These are phyloP conservation scores for Amauroascus verrucosus DNA, from an alignment of 2,329 filamentous ascomycete species.

Conservation along the genomic window DNA sequence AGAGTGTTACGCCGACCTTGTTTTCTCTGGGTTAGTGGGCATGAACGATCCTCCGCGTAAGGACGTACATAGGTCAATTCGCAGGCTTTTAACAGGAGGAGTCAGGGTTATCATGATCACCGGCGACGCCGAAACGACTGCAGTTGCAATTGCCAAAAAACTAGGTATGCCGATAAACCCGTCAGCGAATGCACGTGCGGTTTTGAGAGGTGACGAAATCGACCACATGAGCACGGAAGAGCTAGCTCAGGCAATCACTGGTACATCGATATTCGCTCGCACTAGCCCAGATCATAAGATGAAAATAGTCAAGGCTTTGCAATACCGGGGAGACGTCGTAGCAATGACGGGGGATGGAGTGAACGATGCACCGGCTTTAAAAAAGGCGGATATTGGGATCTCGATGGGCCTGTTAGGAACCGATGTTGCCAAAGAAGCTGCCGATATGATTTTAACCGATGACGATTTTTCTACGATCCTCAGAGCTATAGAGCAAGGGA, in stretches of 20 bases:
- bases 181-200: slow-evolving; percentile 47
- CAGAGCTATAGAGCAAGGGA: slow-evolving; percentile 93
- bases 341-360: slow-evolving; percentile 99
- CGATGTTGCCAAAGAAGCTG: slow-evolving; percentile 91
- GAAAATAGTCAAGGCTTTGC: slow-evolving; percentile 87
- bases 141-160: slow-evolving; percentile 84
- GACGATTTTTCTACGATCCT: slow-evolving; percentile 88
- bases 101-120: slow-evolving; percentile 99
- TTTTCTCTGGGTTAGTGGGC: slow-evolving; percentile 84
- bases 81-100: slow-evolving; percentile 80
- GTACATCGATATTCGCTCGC: slow-evolving; percentile 88
- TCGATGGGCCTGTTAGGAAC: slow-evolving; percentile 93
- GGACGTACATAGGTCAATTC: slow-evolving; percentile 79
- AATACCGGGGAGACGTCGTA: slow-evolving; percentile 87
- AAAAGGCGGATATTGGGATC: slow-evolving; percentile 95
- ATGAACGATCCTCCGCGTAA: slow-evolving; percentile 95
- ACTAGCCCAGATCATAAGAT: slow-evolving; percentile 97
- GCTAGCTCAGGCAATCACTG: slow-evolving; percentile 70
- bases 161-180: slow-evolving; percentile 78
- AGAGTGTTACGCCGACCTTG: slow-evolving; percentile 69
- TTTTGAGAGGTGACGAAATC: slow-evolving; percentile 83
- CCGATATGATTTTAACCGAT: slow-evolving; percentile 78
- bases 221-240: slow-evolving; percentile 82
- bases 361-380: slow-evolving; percentile 91
- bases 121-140: slow-evolving; percentile 89